These are phyloP conservation scores for Mucor velutinosus DNA, from an alignment of 371 early-diverging fungal genomes.

Conservation along the genomic window DNA sequence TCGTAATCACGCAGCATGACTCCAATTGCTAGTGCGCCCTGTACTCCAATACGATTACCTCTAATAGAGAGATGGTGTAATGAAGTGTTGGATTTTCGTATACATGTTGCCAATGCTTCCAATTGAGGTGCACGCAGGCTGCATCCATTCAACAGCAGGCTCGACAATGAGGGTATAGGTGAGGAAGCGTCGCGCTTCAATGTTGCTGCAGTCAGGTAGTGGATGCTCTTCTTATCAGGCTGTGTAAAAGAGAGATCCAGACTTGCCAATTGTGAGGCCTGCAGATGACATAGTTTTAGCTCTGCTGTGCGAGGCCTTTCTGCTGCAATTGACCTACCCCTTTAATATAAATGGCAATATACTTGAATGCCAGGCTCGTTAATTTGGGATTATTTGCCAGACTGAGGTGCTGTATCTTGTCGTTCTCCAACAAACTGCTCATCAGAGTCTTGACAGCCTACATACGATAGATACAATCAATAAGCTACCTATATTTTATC, in stretches of 20 bases:
- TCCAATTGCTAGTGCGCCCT: conserved; percentile 62
- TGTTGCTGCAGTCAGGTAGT: conserved; percentile 60
- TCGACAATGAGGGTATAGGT: conserved; percentile 44
- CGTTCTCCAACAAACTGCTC: conserved; percentile 58
- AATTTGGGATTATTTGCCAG: conserved; percentile 61
- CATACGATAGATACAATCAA: too few relatives aligned
- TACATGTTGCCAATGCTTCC: conserved; percentile 55
- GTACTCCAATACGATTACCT: conserved; percentile 46
- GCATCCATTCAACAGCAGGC: conserved; percentile 62
- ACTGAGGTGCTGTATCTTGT: conserved; percentile 53
- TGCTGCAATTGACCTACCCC: conserved; percentile 45
- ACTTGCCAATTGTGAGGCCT: conserved; percentile 30
- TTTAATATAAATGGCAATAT: conserved; percentile 67
- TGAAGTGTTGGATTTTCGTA: conserved; percentile 46
- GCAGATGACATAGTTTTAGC: background rate
- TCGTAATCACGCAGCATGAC: conserved; percentile 70
- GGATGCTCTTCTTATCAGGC: conserved; percentile 57
- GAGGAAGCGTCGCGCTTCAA: background rate
- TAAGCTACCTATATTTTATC: background rate
- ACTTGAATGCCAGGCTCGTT: conserved; percentile 61
- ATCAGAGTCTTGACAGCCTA: conserved; percentile 66
- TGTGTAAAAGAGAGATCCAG: conserved; percentile 39
- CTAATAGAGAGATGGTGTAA: conserved; percentile 36
- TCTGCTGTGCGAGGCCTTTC: too few relatives aligned
- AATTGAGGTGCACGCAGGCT: conserved; percentile 50